Percentiles rank a stretch among this genome's conserved stretches.
phyloP scores from a whole-genome alignment of 257 asterid species.

The Fraxinus americana region DNA sequence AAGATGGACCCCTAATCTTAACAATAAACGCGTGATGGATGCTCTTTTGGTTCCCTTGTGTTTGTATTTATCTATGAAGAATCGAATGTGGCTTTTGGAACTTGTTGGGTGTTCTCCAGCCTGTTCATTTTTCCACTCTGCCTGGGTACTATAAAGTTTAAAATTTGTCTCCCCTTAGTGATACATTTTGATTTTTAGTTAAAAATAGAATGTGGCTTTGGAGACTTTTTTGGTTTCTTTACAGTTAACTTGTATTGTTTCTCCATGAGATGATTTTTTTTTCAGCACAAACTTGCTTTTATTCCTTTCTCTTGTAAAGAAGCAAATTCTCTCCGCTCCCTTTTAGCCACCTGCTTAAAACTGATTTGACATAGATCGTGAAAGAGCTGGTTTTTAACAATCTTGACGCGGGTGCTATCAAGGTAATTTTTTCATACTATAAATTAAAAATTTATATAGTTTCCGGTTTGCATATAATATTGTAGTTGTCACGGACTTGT shows the following conservation, averaged over 20 bases:
- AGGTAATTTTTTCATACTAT: slow-evolving; percentile 42
- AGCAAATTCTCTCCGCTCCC: no score
- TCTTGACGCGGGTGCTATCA: slow-evolving; percentile 84
- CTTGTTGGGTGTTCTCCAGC: background rate
- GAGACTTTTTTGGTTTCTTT: background rate
- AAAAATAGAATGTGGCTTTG: no score
- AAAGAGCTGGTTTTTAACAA: slow-evolving; percentile 88
- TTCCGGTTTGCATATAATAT: slow-evolving; percentile 2
- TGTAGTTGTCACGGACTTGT: background rate
- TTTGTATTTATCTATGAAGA: background rate
- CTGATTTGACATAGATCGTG: slow-evolving; percentile 78
- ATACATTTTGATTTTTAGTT: background rate
- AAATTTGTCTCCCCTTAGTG: background rate
- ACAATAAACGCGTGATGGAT: background rate
- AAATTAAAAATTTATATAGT: slow-evolving; percentile 9
- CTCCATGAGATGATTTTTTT: no score
- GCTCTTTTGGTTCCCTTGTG: background rate
- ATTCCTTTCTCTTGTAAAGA: no score
- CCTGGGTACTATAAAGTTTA: background rate
- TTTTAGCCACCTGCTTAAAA: no score
- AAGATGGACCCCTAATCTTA: no score
- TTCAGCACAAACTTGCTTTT: no score
- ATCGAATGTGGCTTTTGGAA: background rate
- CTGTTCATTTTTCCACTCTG: background rate
- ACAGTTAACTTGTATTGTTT: no score